Evolutionary conservation across 495 filamentous ascomycete species (phyloP).

Genomic region (Penicillium manginii): DNA sequence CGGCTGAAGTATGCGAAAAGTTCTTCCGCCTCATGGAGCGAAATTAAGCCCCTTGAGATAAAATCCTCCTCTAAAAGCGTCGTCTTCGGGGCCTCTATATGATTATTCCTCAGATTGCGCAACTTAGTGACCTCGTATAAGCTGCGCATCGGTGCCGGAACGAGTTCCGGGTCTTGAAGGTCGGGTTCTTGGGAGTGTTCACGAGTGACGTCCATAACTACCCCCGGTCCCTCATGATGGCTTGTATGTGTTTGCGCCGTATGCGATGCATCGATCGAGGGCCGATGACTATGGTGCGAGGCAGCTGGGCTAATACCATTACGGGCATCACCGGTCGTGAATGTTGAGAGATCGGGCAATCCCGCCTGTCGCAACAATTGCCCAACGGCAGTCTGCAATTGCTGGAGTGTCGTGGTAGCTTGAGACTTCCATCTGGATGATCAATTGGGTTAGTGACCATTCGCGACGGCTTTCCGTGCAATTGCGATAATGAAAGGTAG

Average conservation of each 20-base stretch:
- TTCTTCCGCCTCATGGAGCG: constrained; percentile 53
- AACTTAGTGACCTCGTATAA: constrained; percentile 64
- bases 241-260: constrained; percentile 20
- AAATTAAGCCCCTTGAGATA: constrained; percentile 52
- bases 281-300: constrained; percentile 32
- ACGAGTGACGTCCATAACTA: constrained; percentile 49
- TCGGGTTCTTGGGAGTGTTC: constrained; percentile 58
- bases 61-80: constrained; percentile 56
- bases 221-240: constrained; percentile 35
- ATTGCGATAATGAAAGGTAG: background rate
- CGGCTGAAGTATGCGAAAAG: constrained; percentile 56
- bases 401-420: constrained; percentile 43
- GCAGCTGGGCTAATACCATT: constrained; percentile 38
- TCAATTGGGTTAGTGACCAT: background rate
- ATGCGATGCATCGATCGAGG: constrained; percentile 34
- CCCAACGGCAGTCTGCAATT: constrained; percentile 49
- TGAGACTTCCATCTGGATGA: constrained; percentile 48
- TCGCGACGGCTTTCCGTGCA: background rate
- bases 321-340: constrained; percentile 31
- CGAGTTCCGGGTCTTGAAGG: constrained; percentile 49
- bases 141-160: constrained; percentile 61
- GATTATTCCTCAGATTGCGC: constrained; percentile 53
- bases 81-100: constrained; percentile 46
- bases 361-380: constrained; percentile 47
- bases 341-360: constrained; percentile 46